These are phyloP conservation scores for Aspergillus quadricinctus DNA, from an alignment of 2,329 filamentous ascomycete species.

Conservation along the genomic window DNA sequence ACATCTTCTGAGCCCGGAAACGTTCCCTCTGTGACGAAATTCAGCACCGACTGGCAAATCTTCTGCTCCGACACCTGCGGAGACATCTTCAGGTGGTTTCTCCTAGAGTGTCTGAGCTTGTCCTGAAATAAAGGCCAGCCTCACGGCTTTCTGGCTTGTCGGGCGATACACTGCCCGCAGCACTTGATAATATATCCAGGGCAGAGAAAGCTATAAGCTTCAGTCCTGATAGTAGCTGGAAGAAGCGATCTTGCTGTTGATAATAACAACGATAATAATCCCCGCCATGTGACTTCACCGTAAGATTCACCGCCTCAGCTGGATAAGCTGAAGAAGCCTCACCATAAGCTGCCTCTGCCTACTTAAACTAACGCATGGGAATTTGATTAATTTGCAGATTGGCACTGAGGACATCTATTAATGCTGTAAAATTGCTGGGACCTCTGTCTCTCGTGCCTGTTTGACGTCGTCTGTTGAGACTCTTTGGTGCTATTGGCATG, in stretches of 20 bases:
- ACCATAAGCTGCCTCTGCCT: background rate
- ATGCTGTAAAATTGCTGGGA: background rate
- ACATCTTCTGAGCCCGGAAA: slow-evolving; percentile 56
- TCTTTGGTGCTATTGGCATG: slow-evolving; percentile 5
- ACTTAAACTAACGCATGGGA: background rate
- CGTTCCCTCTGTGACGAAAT: slow-evolving; percentile 55
- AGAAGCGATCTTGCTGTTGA: background rate
- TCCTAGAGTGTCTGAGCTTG: background rate
- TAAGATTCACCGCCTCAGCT: slow-evolving; percentile 19
- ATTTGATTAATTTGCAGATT: slow-evolving; percentile 3
- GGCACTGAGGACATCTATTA: background rate
- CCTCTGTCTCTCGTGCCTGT: background rate
- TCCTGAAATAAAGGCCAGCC: background rate
- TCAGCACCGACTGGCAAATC: slow-evolving; percentile 59
- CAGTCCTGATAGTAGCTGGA: background rate
- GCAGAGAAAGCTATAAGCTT: background rate
- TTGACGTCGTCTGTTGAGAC: background rate
- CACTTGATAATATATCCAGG: background rate
- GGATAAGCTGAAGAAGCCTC: background rate
- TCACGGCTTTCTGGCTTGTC: background rate
- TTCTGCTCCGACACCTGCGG: slow-evolving; percentile 36
- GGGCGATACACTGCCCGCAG: background rate
- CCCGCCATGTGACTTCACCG: slow-evolving; percentile 32
- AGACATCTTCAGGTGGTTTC: slow-evolving; percentile 21
- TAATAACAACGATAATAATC: slow-evolving; percentile 5